Conservation (phyloP, 257 asterid species). For the Solanum pinnatisectum region DNA sequence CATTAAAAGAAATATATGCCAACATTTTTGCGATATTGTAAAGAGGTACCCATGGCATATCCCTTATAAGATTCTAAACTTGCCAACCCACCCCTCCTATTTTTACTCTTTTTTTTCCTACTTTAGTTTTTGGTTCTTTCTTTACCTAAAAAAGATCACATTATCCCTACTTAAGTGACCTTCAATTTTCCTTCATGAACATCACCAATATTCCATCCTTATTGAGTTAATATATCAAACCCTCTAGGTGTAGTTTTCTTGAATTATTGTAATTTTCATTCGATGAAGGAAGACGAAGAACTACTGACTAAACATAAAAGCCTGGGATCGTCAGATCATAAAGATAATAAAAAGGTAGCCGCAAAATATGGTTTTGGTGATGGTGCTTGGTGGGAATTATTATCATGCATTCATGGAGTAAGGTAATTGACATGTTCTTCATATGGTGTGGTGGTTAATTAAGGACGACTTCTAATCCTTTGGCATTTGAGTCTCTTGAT, state of each 20-base stretch:
- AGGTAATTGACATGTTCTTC: background rate
- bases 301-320: background rate
- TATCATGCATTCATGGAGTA: constrained; percentile 7
- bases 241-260: constrained; percentile 20
- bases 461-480: constrained; percentile 86
- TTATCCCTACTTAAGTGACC: constrained; percentile 28
- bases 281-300: background rate
- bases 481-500: constrained; percentile 41
- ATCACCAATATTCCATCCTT: background rate
- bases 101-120: constrained; percentile 8
- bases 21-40: background rate
- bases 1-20: background rate
- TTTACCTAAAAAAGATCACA: constrained; percentile 17
- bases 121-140: background rate
- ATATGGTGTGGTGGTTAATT: background rate
- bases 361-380: background rate
- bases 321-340: background rate
- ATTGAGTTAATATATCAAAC: constrained; percentile 1
- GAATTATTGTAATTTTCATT: background rate
- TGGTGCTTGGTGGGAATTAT: background rate
- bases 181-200: constrained; percentile 11
- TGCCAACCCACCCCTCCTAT: constrained; percentile 5
- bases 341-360: background rate
- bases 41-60: constrained; percentile 19
- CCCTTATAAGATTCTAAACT: constrained; percentile 36